phyloP scores from a whole-genome alignment of 129 eudicot species.

The Deinandra increscens region DNA sequence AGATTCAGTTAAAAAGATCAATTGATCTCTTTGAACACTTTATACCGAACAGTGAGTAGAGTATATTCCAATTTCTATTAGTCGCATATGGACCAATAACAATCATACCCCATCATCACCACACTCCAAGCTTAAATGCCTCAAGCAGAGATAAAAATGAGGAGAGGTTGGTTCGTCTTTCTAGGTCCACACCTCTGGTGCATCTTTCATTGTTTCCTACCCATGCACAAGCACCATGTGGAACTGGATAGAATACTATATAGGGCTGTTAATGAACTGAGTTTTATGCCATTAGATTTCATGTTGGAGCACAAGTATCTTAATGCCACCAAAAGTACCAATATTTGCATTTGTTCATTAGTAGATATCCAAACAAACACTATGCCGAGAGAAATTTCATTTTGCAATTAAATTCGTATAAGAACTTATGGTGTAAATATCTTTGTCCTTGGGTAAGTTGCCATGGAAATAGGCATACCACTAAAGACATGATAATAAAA shows the following conservation, averaged over 20 bases:
- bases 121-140: background rate
- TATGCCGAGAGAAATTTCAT: background rate
- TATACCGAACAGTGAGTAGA: background rate
- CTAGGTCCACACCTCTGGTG: background rate
- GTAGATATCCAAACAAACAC: background rate
- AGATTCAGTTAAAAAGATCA: background rate
- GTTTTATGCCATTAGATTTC: background rate
- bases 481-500: background rate
- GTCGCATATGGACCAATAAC: background rate
- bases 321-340: conserved; percentile 4
- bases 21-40: background rate
- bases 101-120: conserved; percentile 1
- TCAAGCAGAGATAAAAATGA: background rate
- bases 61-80: background rate
- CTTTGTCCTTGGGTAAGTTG: background rate
- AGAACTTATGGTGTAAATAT: no score
- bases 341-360: background rate
- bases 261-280: background rate
- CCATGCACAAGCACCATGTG: background rate
- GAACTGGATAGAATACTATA: background rate
- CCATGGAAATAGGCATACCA: conserved; percentile 16
- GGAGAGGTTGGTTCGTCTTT: background rate
- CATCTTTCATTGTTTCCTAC: background rate
- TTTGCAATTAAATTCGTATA: background rate
- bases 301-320: background rate